A percentile compares a stretch with the other conserved stretches of the same genome.
phyloP scores from a whole-genome alignment of 805 yeast species.

The Lachancea meyersii region DNA sequence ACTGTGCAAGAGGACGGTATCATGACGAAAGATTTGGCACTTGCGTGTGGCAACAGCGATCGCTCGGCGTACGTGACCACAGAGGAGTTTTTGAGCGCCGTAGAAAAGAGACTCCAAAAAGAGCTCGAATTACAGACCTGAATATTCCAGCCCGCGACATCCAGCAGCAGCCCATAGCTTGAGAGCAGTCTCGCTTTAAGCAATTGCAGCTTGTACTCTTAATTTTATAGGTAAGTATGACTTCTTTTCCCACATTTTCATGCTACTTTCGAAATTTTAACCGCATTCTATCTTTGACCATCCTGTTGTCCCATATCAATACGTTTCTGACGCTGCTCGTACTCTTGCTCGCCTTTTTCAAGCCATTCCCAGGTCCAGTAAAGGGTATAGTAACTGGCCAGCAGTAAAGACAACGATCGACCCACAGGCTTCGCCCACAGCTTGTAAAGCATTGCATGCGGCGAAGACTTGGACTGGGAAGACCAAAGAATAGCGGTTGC shows the following conservation, averaged over 20 bases:
- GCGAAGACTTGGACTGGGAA: constrained; percentile 11
- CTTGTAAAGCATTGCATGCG: constrained; percentile 37
- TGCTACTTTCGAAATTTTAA: too few species aligned
- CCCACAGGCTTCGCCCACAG: constrained; percentile 42
- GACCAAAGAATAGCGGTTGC: not conserved
- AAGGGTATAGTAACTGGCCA: constrained; percentile 43
- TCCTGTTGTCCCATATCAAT: too few species aligned
- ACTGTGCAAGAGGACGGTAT: constrained; percentile 69
- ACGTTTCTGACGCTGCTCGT: not conserved
- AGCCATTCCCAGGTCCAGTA: constrained; percentile 41
- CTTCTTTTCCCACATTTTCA: too few species aligned
- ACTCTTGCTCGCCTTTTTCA: constrained; percentile 27
- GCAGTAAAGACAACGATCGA: constrained; percentile 40
- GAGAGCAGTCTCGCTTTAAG: too few species aligned
- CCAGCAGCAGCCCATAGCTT: too few species aligned
- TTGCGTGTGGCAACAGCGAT: constrained; percentile 58
- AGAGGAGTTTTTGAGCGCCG: constrained; percentile 71
- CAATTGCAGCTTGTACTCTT: too few species aligned
- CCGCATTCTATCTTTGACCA: too few species aligned
- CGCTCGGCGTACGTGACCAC: constrained; percentile 65
- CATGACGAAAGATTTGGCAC: constrained; percentile 79
- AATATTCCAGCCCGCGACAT: not conserved
- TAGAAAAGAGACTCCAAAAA: constrained; percentile 49
- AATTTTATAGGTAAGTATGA: too few species aligned
- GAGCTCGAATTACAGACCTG: constrained; percentile 12